phyloP scores from a whole-genome alignment of 805 yeast genomes.

The Debaryomyces maramus region DNA sequence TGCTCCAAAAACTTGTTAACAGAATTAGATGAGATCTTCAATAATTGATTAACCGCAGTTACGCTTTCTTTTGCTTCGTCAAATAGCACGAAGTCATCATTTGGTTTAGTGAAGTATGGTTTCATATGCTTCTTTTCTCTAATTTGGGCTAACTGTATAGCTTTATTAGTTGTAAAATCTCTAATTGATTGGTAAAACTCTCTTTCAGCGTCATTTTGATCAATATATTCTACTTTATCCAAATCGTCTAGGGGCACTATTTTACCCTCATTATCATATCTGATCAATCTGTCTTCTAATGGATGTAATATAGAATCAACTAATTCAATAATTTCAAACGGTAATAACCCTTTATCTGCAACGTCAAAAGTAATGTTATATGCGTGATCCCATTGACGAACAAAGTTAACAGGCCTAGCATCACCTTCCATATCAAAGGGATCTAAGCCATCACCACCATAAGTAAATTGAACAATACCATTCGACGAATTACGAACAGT shows the following conservation, averaged over 20 bases:
- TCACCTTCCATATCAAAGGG: slow-evolving; percentile 99
- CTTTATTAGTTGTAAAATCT: slow-evolving; percentile 59
- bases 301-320: slow-evolving; percentile 61
- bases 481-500: slow-evolving; percentile 94
- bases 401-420: slow-evolving; percentile 91
- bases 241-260: slow-evolving; percentile 44
- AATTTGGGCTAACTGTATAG: slow-evolving; percentile 52
- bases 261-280: slow-evolving; percentile 75
- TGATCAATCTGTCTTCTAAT: slow-evolving; percentile 54
- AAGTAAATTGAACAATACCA: slow-evolving; percentile 95
- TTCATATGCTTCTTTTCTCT: slow-evolving; percentile 56
- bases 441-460: slow-evolving; percentile 98
- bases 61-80: slow-evolving; percentile 29
- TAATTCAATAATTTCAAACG: slow-evolving; percentile 62
- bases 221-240: slow-evolving; percentile 64
- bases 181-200: slow-evolving; percentile 77
- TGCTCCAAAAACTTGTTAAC: slow-evolving; percentile 68
- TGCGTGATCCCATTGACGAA: slow-evolving; percentile 93
- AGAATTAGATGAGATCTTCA: slow-evolving; percentile 61
- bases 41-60: slow-evolving; percentile 60
- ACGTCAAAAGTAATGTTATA: slow-evolving; percentile 65
- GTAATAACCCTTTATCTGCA: slow-evolving; percentile 57
- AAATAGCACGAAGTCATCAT: slow-evolving; percentile 41
- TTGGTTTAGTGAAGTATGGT: slow-evolving; percentile 40
- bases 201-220: slow-evolving; percentile 85